Conservation (phyloP, 2,329 filamentous ascomycete genomes). For the Diplodia sapinea region DNA sequence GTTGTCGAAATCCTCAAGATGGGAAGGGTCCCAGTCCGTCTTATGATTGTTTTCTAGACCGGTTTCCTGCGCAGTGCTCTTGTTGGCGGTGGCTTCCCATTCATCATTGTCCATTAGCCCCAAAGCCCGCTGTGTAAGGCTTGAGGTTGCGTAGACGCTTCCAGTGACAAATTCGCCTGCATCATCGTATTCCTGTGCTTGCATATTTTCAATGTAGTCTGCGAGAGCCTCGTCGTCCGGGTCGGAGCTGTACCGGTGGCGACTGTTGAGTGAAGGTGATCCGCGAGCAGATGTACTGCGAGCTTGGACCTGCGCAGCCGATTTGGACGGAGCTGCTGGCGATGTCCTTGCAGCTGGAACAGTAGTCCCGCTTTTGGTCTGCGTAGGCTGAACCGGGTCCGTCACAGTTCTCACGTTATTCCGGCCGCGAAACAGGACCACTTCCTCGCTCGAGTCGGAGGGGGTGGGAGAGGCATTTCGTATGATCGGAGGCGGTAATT, state of each 20-base stretch:
- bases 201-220: slow-evolving; percentile 75
- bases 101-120: slow-evolving; percentile 43
- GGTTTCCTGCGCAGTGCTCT: neutral
- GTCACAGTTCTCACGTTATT: slow-evolving; percentile 24
- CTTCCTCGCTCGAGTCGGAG: slow-evolving; percentile 72
- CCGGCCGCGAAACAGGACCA: slow-evolving; percentile 58
- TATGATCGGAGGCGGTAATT: slow-evolving; percentile 35
- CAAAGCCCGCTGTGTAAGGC: slow-evolving; percentile 39
- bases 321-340: neutral
- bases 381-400: slow-evolving; percentile 8
- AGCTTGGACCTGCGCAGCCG: no score
- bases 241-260: neutral
- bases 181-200: slow-evolving; percentile 50
- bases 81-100: slow-evolving; percentile 33
- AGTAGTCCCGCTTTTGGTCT: neutral
- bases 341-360: neutral
- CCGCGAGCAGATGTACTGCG: neutral
- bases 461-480: slow-evolving; percentile 50
- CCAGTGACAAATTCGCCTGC: slow-evolving; percentile 34
- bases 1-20: slow-evolving; percentile 56
- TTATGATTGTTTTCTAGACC: slow-evolving; percentile 25
- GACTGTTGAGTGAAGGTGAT: neutral
- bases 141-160: slow-evolving; percentile 34
- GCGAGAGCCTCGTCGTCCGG: slow-evolving; percentile 63
- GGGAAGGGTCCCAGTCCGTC: slow-evolving; percentile 52